phyloP scores from a whole-genome alignment of 495 filamentous ascomycete species.

The Thermothielavioides terrestris region DNA sequence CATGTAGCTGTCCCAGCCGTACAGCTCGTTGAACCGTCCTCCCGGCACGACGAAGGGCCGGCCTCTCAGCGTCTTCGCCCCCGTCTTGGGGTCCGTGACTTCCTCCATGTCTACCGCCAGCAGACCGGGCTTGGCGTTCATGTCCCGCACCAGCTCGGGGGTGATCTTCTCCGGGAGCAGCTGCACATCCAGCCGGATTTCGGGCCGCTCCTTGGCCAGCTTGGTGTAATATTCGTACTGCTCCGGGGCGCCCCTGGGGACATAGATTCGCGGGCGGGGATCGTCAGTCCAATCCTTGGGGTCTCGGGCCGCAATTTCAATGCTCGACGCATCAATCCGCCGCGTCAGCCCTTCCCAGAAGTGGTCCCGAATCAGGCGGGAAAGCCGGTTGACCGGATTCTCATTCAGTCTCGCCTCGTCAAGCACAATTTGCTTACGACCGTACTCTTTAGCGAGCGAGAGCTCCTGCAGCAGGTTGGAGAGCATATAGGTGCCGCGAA shows the following conservation, averaged over 20 bases:
- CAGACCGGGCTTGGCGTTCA: slow-evolving; percentile 80
- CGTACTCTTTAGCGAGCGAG: slow-evolving; percentile 77
- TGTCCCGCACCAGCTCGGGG: slow-evolving; percentile 56
- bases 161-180: slow-evolving; percentile 65
- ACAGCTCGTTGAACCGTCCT: slow-evolving; percentile 93
- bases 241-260: slow-evolving; percentile 74
- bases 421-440: slow-evolving; percentile 73
- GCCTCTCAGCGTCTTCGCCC: slow-evolving; percentile 59
- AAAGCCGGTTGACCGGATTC: slow-evolving; percentile 81
- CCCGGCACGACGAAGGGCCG: slow-evolving; percentile 93
- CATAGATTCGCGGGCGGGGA: slow-evolving; percentile 82
- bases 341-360: slow-evolving; percentile 90
- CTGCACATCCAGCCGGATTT: slow-evolving; percentile 78
- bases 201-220: slow-evolving; percentile 64
- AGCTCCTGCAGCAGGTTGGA: slow-evolving; percentile 93
- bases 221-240: slow-evolving; percentile 81
- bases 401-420: slow-evolving; percentile 83
- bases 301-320: slow-evolving; percentile 74
- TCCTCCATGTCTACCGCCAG: slow-evolving; percentile 86
- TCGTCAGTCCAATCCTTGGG: slow-evolving; percentile 87
- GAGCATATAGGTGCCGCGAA: slow-evolving; percentile 91
- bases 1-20: slow-evolving; percentile 98
- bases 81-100: slow-evolving; percentile 51
- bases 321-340: slow-evolving; percentile 78
- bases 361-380: slow-evolving; percentile 71